phyloP scores from a whole-genome alignment of 768 basidiomycete species.

The Tulasnella sp. region DNA sequence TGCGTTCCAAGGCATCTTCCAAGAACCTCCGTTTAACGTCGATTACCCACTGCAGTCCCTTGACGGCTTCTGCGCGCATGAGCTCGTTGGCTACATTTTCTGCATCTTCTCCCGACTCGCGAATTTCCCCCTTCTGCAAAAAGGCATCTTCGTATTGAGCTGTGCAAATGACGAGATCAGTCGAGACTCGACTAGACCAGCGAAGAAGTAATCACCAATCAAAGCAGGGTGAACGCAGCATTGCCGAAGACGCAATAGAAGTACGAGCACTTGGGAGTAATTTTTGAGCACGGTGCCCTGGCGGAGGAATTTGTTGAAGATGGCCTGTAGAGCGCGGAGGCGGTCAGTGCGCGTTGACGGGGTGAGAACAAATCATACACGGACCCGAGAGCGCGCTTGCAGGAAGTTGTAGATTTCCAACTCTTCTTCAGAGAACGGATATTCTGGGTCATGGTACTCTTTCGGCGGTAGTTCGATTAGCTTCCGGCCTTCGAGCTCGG shows the following conservation, averaged over 20 bases:
- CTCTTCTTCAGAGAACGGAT: conserved; percentile 56
- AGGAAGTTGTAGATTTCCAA: conserved; percentile 53
- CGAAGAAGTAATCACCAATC: conserved; percentile 34
- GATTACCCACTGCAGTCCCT: background rate
- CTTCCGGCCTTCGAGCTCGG: conserved; percentile 54
- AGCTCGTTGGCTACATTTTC: background rate
- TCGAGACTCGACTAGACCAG: background rate
- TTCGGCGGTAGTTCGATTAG: conserved; percentile 60
- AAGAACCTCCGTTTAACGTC: conserved; percentile 36
- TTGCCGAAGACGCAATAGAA: conserved; percentile 68
- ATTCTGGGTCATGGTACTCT: conserved; percentile 28
- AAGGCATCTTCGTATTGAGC: conserved; percentile 17
- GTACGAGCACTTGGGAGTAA: conserved; percentile 44
- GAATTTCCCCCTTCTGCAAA: conserved; percentile 5
- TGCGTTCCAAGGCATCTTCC: conserved; percentile 37
- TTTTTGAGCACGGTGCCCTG: conserved; percentile 62
- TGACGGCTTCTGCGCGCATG: background rate
- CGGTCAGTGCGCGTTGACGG: conserved; percentile 17
- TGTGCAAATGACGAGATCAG: conserved; percentile 5
- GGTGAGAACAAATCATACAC: conserved; percentile 11
- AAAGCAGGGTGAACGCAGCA: conserved; percentile 61
- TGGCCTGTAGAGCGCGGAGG: conserved; percentile 38
- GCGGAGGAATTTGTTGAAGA: conserved; percentile 54
- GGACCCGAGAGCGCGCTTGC: conserved; percentile 18
- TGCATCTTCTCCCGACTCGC: background rate